Conservation (phyloP, 2,329 filamentous ascomycete genomes). For the Pseudopyricularia javanii region DNA sequence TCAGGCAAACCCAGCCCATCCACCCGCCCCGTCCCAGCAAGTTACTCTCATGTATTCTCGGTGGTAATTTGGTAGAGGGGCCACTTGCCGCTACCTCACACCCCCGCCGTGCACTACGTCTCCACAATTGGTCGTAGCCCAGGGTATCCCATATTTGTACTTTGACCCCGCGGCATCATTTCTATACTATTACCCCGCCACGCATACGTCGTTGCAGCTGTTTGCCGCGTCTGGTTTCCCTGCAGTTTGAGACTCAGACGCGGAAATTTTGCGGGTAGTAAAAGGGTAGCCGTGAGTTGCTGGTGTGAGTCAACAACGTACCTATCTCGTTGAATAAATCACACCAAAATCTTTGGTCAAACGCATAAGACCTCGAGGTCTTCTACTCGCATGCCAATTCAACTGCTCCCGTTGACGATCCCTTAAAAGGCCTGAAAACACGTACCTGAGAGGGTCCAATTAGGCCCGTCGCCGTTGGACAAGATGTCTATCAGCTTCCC, state of each 20-base stretch:
- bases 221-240: background rate
- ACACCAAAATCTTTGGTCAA: background rate
- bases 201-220: background rate
- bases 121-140: background rate
- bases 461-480: background rate
- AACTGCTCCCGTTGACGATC: background rate
- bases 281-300: background rate
- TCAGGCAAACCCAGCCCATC: background rate
- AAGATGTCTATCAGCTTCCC: conserved; percentile 87
- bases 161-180: background rate
- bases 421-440: background rate
- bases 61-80: background rate
- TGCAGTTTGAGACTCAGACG: background rate
- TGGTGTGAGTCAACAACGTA: background rate
- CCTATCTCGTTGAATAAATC: background rate
- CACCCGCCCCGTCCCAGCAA: background rate
- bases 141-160: background rate
- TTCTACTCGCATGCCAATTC: background rate
- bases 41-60: background rate
- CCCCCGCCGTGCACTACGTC: background rate
- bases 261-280: background rate
- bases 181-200: background rate
- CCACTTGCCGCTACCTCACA: background rate
- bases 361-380: background rate
- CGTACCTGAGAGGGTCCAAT: background rate